Percentiles rank a stretch among this genome's conserved stretches.
phyloP scores from a whole-genome alignment of 1,139 yeast genomes.

The Saccharomyces hybrid region DNA sequence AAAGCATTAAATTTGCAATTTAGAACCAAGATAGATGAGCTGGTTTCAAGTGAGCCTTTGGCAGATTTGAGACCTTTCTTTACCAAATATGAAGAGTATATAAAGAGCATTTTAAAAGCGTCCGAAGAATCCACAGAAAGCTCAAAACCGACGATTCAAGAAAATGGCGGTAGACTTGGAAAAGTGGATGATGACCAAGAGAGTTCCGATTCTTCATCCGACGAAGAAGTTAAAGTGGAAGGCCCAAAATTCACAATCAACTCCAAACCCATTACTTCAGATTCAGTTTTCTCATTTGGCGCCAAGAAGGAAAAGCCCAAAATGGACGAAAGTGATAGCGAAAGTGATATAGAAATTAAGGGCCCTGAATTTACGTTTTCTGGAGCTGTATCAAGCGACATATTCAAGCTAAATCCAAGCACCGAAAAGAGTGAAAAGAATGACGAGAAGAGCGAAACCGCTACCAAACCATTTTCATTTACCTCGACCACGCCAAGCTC shows the following conservation, averaged over 20 bases:
- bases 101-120: conserved; percentile 10
- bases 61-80: conserved; percentile 54
- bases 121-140: neutral
- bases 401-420: conserved; percentile 38
- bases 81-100: conserved; percentile 52
- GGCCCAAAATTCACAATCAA: conserved; percentile 59
- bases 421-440: conserved; percentile 9
- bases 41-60: conserved; percentile 41
- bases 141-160: neutral
- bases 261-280: conserved; percentile 47
- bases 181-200: neutral
- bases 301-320: conserved; percentile 39
- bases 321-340: conserved; percentile 43
- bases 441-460: conserved; percentile 12
- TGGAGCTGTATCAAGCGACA: conserved; percentile 41
- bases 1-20: conserved; percentile 68
- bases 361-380: conserved; percentile 59
- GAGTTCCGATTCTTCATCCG: conserved; percentile 9
- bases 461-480: conserved; percentile 5
- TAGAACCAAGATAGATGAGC: conserved; percentile 41
- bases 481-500: conserved; percentile 10
- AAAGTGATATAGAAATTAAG: conserved; percentile 47
- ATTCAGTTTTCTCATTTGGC: conserved; percentile 53
- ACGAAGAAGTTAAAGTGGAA: conserved; percentile 44
- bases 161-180: neutral